Evolutionary conservation across 2,329 filamentous ascomycete species (phyloP), one percentile per base, ranked within the genome.

Genomic region (Juglanconis juglandina): DNA sequence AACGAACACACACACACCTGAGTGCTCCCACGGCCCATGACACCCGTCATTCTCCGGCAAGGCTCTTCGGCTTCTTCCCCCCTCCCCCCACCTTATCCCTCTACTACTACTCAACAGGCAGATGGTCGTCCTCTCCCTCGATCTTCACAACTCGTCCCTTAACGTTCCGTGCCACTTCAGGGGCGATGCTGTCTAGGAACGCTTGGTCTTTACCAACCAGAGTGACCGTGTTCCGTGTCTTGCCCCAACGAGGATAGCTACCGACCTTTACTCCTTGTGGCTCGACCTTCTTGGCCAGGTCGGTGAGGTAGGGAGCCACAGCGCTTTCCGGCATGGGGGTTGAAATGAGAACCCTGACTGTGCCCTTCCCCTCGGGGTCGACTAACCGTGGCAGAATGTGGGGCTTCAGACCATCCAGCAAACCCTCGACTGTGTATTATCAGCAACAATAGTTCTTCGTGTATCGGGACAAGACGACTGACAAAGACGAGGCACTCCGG

Each of bases 191-290:
- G 72, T 96, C 91, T 71, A 98, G 83, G 67, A 85, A 94, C 32
- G 84, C 87, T 66, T 83, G 79, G 70, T 97, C 90, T 80, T 76
- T 79, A 66, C 86, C 85, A 24, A 97, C 93, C 56, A 99, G 79
- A 10, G 94, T 97, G 52, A 98, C 92, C 0, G 92, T 95, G 74
- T 98, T 98, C 64, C 82, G 82, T 69, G 86, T 86, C 80, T 91
- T 94, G 5, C 90, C 91, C 92, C 93, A 97, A 58, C 92, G 81
- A 41, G 95, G 95, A 75, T 99, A 98, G 74, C 91, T 96, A 51
- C 95, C 95, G 14, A 98, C 92, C 77, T 98, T 98, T 69, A 98
- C 83, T 3, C 92, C 92, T 69, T 84, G 86, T 1, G 86, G 78
- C 71, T 87, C 88, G 30, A 93, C 89, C 72, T 85, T 85, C 34